These are phyloP conservation scores for Exutisphaerella laricina DNA, from an alignment of 2,329 filamentous ascomycete genomes.

Conservation along the genomic window DNA sequence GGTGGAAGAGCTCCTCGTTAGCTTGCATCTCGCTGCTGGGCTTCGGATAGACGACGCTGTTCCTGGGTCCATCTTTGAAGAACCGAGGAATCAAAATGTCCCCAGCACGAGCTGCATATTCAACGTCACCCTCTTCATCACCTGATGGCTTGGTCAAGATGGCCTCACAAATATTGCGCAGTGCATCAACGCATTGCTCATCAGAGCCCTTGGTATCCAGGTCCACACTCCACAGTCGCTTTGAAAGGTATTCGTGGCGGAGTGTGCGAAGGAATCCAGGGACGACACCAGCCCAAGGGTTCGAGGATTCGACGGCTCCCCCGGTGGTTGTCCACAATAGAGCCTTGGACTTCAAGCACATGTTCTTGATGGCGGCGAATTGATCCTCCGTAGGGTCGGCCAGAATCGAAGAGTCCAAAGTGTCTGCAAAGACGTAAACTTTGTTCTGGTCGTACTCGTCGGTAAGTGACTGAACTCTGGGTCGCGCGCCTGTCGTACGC, in stretches of 20 bases:
- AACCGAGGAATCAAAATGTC: constrained; percentile 11
- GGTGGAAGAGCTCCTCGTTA: constrained; percentile 2
- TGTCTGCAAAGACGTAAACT: constrained; percentile 9
- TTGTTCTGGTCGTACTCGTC: constrained; percentile 6
- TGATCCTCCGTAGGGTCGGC: constrained; percentile 3
- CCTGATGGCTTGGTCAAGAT: constrained; percentile 6
- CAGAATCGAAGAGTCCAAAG: constrained; percentile 6
- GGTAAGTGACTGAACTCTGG: constrained; percentile 3
- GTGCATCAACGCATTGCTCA: no score
- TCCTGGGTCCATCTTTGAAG: constrained; percentile 10
- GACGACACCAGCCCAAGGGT: constrained; percentile 6
- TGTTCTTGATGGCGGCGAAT: constrained; percentile 4
- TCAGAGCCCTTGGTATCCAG: constrained; percentile 5
- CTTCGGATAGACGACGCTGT: constrained; percentile 11
- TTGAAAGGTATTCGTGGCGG: constrained; percentile 15
- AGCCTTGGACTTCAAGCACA: constrained; percentile 3
- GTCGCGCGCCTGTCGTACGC: background rate
- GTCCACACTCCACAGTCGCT: constrained; percentile 11
- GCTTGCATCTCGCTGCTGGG: constrained; percentile 9
- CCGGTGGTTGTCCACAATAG: constrained; percentile 11
- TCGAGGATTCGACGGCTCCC: constrained; percentile 6
- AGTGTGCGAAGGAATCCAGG: constrained; percentile 15
- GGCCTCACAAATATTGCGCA: background rate
- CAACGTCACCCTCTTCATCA: constrained; percentile 7
- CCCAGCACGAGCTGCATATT: constrained; percentile 11